Conservation (phyloP, 2,329 filamentous ascomycete species). For the Claviceps citrina region DNA sequence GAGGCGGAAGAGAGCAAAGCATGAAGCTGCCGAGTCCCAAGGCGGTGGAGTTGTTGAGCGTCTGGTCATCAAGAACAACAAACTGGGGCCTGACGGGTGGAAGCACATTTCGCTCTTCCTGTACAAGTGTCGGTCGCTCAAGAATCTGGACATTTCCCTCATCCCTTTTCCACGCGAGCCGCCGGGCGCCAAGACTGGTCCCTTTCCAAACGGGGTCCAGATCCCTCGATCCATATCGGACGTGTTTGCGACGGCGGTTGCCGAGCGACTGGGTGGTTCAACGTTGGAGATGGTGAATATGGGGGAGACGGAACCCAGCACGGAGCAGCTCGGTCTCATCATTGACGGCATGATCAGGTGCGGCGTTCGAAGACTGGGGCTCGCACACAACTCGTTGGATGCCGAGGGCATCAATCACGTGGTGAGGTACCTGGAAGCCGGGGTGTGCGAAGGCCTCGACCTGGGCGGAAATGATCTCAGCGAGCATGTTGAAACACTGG, state of each 20-base stretch:
- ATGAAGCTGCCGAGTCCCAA: constrained; percentile 28
- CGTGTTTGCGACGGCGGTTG: constrained; percentile 60
- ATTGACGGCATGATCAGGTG: constrained; percentile 72
- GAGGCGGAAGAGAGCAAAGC: constrained; percentile 32
- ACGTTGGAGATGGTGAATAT: constrained; percentile 71
- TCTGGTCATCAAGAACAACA: constrained; percentile 81
- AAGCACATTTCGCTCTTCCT: constrained; percentile 79
- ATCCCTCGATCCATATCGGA: constrained; percentile 29
- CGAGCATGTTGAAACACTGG: constrained; percentile 38
- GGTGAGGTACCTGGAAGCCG: constrained; percentile 57
- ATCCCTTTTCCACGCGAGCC: constrained; percentile 53
- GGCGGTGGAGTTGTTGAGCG: constrained; percentile 65
- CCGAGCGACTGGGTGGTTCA: constrained; percentile 59
- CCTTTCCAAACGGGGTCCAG: constrained; percentile 19
- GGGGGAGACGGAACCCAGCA: constrained; percentile 59
- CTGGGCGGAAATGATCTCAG: constrained; percentile 67
- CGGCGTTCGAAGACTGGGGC: constrained; percentile 61
- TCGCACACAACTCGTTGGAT: constrained; percentile 70
- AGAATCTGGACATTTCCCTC: constrained; percentile 72
- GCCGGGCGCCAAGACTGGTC: constrained; percentile 14
- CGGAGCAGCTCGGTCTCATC: constrained; percentile 56
- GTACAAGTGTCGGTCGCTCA: constrained; percentile 76
- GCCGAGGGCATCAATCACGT: constrained; percentile 61
- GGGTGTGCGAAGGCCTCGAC: constrained; percentile 75
- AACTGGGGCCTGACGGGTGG: constrained; percentile 78